Evolutionary conservation across 495 filamentous ascomycete species (phyloP), one percentile per base, ranked within the genome.

Genomic region (Xylaria venustula): DNA sequence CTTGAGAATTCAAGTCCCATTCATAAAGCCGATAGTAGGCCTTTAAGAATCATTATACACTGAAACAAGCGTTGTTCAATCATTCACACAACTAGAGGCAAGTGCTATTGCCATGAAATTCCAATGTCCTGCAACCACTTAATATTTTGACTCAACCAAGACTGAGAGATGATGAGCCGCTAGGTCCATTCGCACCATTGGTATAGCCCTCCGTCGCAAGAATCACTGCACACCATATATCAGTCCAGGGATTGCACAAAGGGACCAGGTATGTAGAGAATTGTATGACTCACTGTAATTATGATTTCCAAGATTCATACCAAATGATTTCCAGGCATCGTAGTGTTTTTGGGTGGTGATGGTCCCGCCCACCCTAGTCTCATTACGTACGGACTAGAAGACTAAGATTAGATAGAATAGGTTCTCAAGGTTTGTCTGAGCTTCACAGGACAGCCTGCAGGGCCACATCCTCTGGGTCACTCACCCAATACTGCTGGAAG

Each of bases 401-500:
- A 23, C 46, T 25, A 56, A 26, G 34, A 41, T 11, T 32, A 1
- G n/a, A n/a, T n/a, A n/a, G n/a, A n/a, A n/a, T n/a, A n/a, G n/a
- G n/a, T n/a, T n/a, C n/a, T n/a, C n/a, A n/a, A n/a, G n/a, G n/a
- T n/a, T n/a, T n/a, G n/a, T n/a, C n/a, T n/a, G n/a, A n/a, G n/a
- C n/a, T n/a, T n/a, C n/a, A n/a, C n/a, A n/a, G n/a, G n/a, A n/a
- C n/a, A n/a, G n/a, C n/a, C n/a, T 32, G 19, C 11, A 32, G 20
- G 11, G 28, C 14, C 28, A 11, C 11, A n/a, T 7, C 17, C 47
- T n/a, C 30, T n/a, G 25, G 7, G 2, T n/a, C 51, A 54, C 55
- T 49, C 17, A 58, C 55, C 82, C 84, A 87, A 68, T 79, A 88
- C 75, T 88, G 86, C 59, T 78, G 73, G 63, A 88, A 88, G 36